Evolutionary conservation across 352 stramenopile species (phyloP).

Genomic region (Globisporangium abappressorium): DNA sequence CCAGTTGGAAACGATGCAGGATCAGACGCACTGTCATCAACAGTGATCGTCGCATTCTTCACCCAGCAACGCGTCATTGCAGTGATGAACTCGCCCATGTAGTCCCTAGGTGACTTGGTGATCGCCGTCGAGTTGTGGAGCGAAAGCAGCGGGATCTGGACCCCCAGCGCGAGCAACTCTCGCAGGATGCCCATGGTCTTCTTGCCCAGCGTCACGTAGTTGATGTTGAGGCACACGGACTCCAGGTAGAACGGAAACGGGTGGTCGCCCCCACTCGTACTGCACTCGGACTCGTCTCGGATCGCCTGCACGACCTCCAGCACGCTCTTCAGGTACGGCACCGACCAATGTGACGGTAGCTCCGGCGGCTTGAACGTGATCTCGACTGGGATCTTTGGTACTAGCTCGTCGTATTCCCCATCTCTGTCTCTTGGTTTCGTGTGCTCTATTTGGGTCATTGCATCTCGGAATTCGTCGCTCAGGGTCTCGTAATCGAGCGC

Average conservation of each 20-base stretch:
- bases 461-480: conserved; percentile 12
- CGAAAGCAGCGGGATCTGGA: conserved; percentile 11
- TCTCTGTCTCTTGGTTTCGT: not conserved
- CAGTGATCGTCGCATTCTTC: not conserved
- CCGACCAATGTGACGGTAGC: conserved; percentile 12
- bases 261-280: conserved; percentile 9
- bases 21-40: not conserved
- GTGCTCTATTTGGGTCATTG: not conserved
- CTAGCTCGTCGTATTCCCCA: not conserved
- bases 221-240: conserved; percentile 10
- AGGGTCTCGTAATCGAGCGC: conserved; percentile 8
- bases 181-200: conserved; percentile 5
- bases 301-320: conserved; percentile 18
- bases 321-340: conserved; percentile 19
- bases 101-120: conserved; percentile 4
- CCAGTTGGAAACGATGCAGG: not conserved
- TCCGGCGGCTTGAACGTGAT: conserved; percentile 16
- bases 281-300: conserved; percentile 12
- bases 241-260: conserved; percentile 13
- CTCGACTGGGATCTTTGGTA: conserved; percentile 9
- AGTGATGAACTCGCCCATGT: conserved; percentile 15
- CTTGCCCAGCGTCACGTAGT: conserved; percentile 11
- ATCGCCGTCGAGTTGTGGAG: conserved; percentile 10
- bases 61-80: conserved; percentile 7
- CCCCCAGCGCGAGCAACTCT: conserved; percentile 10